These are phyloP conservation scores for Paspalum vaginatum DNA, from an alignment of 176 grass and related monocot species.

Conservation along the genomic window DNA sequence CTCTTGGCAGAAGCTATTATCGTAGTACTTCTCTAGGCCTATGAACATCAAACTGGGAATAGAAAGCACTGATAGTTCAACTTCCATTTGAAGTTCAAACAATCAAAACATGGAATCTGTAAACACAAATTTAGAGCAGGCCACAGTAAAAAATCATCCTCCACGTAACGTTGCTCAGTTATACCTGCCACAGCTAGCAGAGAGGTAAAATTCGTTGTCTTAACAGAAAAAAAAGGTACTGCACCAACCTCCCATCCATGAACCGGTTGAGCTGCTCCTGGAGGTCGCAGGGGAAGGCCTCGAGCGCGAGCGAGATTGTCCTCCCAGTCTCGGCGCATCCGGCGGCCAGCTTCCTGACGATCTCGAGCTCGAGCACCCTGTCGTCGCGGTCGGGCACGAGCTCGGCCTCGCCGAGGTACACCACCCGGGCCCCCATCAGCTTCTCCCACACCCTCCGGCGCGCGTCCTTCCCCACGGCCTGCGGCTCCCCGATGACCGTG, in stretches of 20 bases:
- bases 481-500: constrained; percentile 89
- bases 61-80: background rate
- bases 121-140: background rate
- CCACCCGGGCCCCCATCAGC: constrained; percentile 83
- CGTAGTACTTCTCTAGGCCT: background rate
- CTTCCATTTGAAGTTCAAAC: background rate
- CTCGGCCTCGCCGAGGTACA: constrained; percentile 95
- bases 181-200: background rate
- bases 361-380: constrained; percentile 78
- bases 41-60: background rate
- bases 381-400: constrained; percentile 90
- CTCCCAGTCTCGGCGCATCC: constrained; percentile 58
- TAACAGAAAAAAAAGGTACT: background rate
- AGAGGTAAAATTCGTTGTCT: background rate
- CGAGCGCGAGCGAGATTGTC: constrained; percentile 67
- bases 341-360: constrained; percentile 64
- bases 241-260: constrained; percentile 73
- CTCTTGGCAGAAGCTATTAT: background rate
- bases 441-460: constrained; percentile 92
- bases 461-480: constrained; percentile 87
- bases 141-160: background rate
- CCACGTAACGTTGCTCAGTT: background rate
- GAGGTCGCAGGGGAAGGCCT: constrained; percentile 77
- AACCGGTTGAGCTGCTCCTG: constrained; percentile 86
- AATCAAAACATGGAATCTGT: background rate